Conservation (phyloP, 1,139 yeast species). For the Nadsonia commutata region DNA sequence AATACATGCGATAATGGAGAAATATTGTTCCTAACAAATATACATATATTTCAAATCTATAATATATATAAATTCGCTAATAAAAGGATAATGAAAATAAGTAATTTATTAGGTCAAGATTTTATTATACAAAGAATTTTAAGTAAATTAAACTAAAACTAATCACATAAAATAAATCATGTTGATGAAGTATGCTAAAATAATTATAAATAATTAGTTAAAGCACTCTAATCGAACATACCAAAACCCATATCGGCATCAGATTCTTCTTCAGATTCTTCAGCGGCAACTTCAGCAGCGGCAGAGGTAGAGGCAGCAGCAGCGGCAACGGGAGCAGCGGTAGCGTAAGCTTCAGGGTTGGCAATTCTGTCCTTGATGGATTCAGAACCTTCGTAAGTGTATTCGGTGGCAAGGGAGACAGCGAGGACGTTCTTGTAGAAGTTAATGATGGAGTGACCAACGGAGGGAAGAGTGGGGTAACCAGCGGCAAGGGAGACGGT, state of each 20-base stretch:
- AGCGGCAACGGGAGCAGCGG: conserved; percentile 83
- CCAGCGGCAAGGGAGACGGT: conserved; percentile 93
- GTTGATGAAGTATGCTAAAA: too few relatives aligned
- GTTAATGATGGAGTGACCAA: conserved; percentile 97
- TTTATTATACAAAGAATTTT: too few relatives aligned
- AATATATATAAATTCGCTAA: too few relatives aligned
- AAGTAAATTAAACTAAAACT: too few relatives aligned
- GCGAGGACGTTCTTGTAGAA: conserved; percentile 98
- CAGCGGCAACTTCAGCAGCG: conserved; percentile 58
- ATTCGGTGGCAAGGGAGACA: conserved; percentile 93
- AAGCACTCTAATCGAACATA: conserved; percentile 76
- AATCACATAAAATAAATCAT: too few relatives aligned
- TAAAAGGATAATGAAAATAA: too few relatives aligned
- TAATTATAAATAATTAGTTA: too few relatives aligned
- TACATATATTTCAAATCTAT: too few relatives aligned
- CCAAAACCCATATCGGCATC: conserved; percentile 96
- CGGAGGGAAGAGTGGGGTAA: conserved; percentile 99
- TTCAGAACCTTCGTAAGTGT: conserved; percentile 98
- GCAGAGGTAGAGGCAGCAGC: conserved; percentile 49
- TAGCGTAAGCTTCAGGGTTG: conserved; percentile 99
- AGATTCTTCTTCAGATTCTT: conserved; percentile 62
- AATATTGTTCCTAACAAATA: too few relatives aligned
- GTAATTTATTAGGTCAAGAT: too few relatives aligned
- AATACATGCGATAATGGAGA: too few relatives aligned
- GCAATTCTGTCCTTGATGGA: conserved; percentile 98